phyloP scores from a whole-genome alignment of 768 basidiomycete species.

The Antrodiella citrinella region DNA sequence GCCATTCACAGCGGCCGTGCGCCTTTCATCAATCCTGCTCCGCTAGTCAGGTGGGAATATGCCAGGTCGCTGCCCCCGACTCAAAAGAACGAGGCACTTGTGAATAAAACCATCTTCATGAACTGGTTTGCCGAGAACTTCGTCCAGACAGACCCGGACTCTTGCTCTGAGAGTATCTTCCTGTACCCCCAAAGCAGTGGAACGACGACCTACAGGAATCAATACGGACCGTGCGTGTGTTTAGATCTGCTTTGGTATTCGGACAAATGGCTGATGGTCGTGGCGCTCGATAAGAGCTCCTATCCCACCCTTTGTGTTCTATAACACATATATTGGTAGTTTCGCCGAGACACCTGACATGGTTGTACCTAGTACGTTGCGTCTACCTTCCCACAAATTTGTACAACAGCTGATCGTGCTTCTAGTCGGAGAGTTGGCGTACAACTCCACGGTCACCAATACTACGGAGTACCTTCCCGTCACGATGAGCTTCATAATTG shows the following conservation, averaged over 20 bases:
- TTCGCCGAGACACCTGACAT: slow-evolving; percentile 22
- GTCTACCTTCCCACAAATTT: too few species aligned
- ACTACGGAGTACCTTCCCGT: slow-evolving; percentile 21
- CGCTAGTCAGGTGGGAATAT: slow-evolving; percentile 20
- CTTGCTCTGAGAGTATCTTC: slow-evolving; percentile 21
- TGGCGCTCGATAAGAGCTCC: slow-evolving; percentile 11
- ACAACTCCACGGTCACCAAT: slow-evolving; percentile 22
- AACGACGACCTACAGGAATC: slow-evolving; percentile 17
- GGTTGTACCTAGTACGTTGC: slow-evolving; percentile 23
- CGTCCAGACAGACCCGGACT: slow-evolving; percentile 11
- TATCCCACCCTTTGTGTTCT: slow-evolving; percentile 18
- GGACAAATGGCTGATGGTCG: too few species aligned
- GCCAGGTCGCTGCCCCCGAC: slow-evolving; percentile 13
- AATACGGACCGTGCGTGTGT: slow-evolving; percentile 15
- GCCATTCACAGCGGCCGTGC: slow-evolving; percentile 16
- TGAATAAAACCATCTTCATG: slow-evolving; percentile 23
- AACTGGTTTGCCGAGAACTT: slow-evolving; percentile 21
- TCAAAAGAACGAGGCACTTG: slow-evolving; percentile 15
- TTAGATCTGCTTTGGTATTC: too few species aligned
- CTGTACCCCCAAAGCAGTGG: slow-evolving; percentile 24
- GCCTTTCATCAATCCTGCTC: slow-evolving; percentile 24
- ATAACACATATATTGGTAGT: slow-evolving; percentile 15
- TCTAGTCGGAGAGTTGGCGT: slow-evolving; percentile 20
- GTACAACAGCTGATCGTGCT: too few species aligned
- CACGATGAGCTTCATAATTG: slow-evolving; percentile 21